These are phyloP conservation scores for Sclerotinia spermophila DNA, from an alignment of 2,329 filamentous ascomycete genomes.

Conservation along the genomic window DNA sequence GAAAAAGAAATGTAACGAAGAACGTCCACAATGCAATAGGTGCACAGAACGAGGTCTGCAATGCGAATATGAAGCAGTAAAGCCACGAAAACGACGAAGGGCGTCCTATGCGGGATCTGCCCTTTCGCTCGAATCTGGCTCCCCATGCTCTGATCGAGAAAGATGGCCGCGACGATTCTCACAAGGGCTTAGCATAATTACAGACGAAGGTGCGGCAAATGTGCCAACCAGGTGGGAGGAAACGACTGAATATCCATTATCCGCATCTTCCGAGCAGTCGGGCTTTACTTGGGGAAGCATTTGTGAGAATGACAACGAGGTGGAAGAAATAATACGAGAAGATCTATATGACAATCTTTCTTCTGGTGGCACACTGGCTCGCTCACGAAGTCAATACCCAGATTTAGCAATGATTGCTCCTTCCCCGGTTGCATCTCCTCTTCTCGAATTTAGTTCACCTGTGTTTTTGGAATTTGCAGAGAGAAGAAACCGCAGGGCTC, in stretches of 20 bases:
- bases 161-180: slow-evolving; percentile 29
- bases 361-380: slow-evolving; percentile 22
- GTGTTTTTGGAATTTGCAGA: slow-evolving; percentile 55
- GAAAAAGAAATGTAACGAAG: slow-evolving; percentile 39
- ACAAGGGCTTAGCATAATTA: slow-evolving; percentile 22
- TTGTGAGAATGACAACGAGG: slow-evolving; percentile 24
- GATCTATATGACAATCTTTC: slow-evolving; percentile 17
- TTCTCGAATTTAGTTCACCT: slow-evolving; percentile 51
- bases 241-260: slow-evolving; percentile 26
- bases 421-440: slow-evolving; percentile 25
- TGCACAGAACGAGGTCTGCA: slow-evolving; percentile 32
- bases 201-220: slow-evolving; percentile 14
- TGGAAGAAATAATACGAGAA: slow-evolving; percentile 30
- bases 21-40: slow-evolving; percentile 35
- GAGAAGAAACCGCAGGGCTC: slow-evolving; percentile 49
- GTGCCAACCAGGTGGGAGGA: slow-evolving; percentile 28
- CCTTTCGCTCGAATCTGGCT: slow-evolving; percentile 25
- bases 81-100: slow-evolving; percentile 31
- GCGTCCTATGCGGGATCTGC: slow-evolving; percentile 24
- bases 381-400: slow-evolving; percentile 33
- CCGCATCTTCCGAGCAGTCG: slow-evolving; percentile 26
- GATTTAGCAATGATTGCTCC: slow-evolving; percentile 36
- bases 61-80: slow-evolving; percentile 37
- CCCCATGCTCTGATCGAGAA: slow-evolving; percentile 24
- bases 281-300: slow-evolving; percentile 26